Base-by-base conservation (phyloP, 2,329 filamentous ascomycete species). In the Teratosphaeria nubilosa region DNA sequence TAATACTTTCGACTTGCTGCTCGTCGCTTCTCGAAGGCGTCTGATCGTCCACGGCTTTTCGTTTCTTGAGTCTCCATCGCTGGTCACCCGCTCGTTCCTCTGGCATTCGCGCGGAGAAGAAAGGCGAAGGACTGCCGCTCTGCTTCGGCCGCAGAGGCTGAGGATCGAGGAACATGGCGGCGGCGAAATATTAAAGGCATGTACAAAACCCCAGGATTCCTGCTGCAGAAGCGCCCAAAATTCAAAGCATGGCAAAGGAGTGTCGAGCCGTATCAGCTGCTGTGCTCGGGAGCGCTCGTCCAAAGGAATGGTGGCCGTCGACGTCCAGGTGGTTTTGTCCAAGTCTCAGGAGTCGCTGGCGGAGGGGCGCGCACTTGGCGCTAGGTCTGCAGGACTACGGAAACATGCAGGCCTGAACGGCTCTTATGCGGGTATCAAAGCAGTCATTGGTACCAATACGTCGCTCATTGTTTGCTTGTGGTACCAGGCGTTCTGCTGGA, bases 161-260 rank as follows among this genome's bases (percentile, higher is more conserved):
- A 24, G 68, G 68, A 45, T 70, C 68, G 56, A 69, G 64, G 55
- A 70, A 71, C 69, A 71, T 71, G 60, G 25, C 53, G 57, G 41
- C 32, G 20, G 50, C 22, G 32, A 50, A 48, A 20, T 22, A 48
- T 48, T 22, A 22, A 16, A 48, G 41, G n/a, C 41, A 48, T 48
- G 20, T 48, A 48, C 41, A 24, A 7, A 22, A 48, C 7, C 5
- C 32, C 22, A 31, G 16, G 16, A 14, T 50, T 9, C 7, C 32
- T 30, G 34, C 16, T 60, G 63, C 54, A 58, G 61, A 59, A 59
- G 57, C 61, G 58, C 55, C 60, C 60, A 63, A 41, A 58, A 58
- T 27, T 63, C 56, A 58, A 63, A 62, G 32, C 62, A 63, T 53
- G 56, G 61, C 57, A 56, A 57, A 58, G 53, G 60, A 59, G 54